A percentile compares a stretch with the other conserved stretches of the same genome.
These are phyloP conservation scores for Colletotrichum sp. DNA, from an alignment of 2,329 filamentous ascomycete species.

Conservation along the genomic window DNA sequence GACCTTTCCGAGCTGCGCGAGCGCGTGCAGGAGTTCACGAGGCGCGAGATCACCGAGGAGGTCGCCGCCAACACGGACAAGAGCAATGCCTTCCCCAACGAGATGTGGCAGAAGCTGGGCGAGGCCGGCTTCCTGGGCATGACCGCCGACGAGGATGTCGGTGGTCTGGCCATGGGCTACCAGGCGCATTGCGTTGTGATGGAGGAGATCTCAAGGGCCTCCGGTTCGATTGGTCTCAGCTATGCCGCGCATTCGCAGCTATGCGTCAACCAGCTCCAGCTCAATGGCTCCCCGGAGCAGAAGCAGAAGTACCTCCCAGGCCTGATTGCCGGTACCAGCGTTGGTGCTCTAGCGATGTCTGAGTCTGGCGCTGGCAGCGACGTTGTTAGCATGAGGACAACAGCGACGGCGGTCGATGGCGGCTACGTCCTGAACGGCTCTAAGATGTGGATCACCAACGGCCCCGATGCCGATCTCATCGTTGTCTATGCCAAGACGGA, in stretches of 20 bases:
- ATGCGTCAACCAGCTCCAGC: slow-evolving; percentile 93
- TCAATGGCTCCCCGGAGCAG: slow-evolving; percentile 83
- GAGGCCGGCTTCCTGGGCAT: slow-evolving; percentile 91
- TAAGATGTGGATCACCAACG: slow-evolving; percentile 99
- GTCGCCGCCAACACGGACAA: slow-evolving; percentile 84
- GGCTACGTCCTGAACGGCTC: slow-evolving; percentile 86
- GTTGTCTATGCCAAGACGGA: slow-evolving; percentile 97
- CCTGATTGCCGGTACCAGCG: slow-evolving; percentile 77
- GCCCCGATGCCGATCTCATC: slow-evolving; percentile 89
- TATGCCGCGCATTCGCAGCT: slow-evolving; percentile 97
- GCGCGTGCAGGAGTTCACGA: slow-evolving; percentile 86
- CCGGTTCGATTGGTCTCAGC: slow-evolving; percentile 82
- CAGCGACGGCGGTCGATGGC: slow-evolving; percentile 79
- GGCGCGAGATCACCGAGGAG: slow-evolving; percentile 84
- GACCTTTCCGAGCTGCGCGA: slow-evolving; percentile 84
- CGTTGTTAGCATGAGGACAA: slow-evolving; percentile 94
- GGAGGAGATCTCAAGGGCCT: slow-evolving; percentile 92
- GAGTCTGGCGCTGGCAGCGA: slow-evolving; percentile 91
- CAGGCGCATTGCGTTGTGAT: slow-evolving; percentile 95
- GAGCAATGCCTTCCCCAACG: slow-evolving; percentile 84
- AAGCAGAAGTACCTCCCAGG: slow-evolving; percentile 82
- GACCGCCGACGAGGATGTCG: slow-evolving; percentile 90
- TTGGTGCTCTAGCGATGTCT: slow-evolving; percentile 94
- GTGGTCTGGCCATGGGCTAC: slow-evolving; percentile 90
- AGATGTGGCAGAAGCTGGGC: slow-evolving; percentile 94